Percentiles rank a stretch among this genome's conserved stretches.
These are phyloP conservation scores for Panicum virgatum DNA, from an alignment of 202 grass and related monocot species.

Conservation along the genomic window DNA sequence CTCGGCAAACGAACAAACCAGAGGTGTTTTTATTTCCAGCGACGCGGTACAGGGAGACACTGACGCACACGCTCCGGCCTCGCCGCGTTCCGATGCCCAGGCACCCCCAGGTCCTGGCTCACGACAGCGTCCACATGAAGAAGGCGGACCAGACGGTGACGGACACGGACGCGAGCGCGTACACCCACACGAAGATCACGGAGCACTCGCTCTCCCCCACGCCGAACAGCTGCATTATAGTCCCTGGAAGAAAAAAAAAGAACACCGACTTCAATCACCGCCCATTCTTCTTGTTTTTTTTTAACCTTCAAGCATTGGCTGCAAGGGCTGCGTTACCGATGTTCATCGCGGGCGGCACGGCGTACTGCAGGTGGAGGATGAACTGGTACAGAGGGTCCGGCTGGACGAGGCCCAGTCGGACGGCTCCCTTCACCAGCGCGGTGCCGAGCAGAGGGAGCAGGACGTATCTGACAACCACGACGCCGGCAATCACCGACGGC, in stretches of 20 bases:
- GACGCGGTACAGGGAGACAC: neutral
- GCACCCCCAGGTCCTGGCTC: neutral
- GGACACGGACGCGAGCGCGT: slow-evolving; percentile 66
- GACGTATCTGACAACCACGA: slow-evolving; percentile 67
- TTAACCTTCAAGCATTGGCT: too few relatives aligned
- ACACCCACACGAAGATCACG: slow-evolving; percentile 84
- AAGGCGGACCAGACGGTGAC: slow-evolving; percentile 82
- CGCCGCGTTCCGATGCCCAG: too few relatives aligned
- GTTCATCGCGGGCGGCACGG: slow-evolving; percentile 86
- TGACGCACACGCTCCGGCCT: neutral
- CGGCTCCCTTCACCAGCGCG: slow-evolving; percentile 56
- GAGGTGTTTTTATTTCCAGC: neutral
- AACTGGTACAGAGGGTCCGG: slow-evolving; percentile 85
- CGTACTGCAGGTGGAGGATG: slow-evolving; percentile 84
- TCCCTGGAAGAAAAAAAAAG: slow-evolving; percentile 42
- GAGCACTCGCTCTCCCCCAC: slow-evolving; percentile 78
- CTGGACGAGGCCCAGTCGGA: slow-evolving; percentile 56
- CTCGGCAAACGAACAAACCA: too few relatives aligned
- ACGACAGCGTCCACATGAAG: slow-evolving; percentile 80
- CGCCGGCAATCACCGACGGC: slow-evolving; percentile 54
- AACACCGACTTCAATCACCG: neutral
- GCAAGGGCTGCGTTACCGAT: slow-evolving; percentile 42
- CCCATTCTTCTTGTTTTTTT: too few relatives aligned
- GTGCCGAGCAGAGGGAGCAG: slow-evolving; percentile 65
- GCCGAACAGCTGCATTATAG: slow-evolving; percentile 87